A percentile compares a stretch with the other conserved stretches of the same genome.
Evolutionary conservation across 2,329 filamentous ascomycete species (phyloP).

Genomic region (Fusarium ramigenum): DNA sequence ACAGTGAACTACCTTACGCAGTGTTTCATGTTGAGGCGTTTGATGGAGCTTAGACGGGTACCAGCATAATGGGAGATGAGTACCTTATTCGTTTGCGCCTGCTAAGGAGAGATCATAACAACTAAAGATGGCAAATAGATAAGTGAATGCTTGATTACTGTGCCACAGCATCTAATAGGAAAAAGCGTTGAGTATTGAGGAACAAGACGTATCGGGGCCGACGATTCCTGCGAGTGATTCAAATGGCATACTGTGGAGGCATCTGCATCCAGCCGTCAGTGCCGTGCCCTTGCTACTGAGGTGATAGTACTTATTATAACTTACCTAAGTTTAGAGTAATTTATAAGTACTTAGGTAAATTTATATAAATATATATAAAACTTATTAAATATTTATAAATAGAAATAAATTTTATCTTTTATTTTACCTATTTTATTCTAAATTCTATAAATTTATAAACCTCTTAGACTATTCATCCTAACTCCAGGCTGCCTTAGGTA

Average conservation of each 20-base stretch:
- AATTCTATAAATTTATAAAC: accelerated
- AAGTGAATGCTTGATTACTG: too few species aligned
- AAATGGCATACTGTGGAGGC: neutral
- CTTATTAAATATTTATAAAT: too few species aligned
- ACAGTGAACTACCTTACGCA: neutral
- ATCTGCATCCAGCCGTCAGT: neutral
- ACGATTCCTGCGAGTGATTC: neutral
- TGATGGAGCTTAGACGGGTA: neutral
- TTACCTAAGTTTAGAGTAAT: too few species aligned
- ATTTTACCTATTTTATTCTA: neutral
- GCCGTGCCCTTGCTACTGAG: neutral
- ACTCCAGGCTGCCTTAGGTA: neutral
- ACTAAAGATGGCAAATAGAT: neutral
- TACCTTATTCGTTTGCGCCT: neutral
- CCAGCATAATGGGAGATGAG: neutral
- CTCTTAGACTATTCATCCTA: neutral
- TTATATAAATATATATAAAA: neutral
- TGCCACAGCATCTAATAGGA: neutral
- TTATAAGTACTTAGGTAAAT: too few species aligned
- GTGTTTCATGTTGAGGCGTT: neutral
- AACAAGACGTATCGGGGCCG: neutral
- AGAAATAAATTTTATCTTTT: neutral
- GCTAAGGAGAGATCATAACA: neutral
- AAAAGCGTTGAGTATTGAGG: neutral
- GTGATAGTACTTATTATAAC: neutral